Percentiles rank a stretch among this genome's conserved stretches.
These are phyloP conservation scores for Blastocystis sp. DNA, from an alignment of 352 stramenopile genomes.

Conservation along the genomic window DNA sequence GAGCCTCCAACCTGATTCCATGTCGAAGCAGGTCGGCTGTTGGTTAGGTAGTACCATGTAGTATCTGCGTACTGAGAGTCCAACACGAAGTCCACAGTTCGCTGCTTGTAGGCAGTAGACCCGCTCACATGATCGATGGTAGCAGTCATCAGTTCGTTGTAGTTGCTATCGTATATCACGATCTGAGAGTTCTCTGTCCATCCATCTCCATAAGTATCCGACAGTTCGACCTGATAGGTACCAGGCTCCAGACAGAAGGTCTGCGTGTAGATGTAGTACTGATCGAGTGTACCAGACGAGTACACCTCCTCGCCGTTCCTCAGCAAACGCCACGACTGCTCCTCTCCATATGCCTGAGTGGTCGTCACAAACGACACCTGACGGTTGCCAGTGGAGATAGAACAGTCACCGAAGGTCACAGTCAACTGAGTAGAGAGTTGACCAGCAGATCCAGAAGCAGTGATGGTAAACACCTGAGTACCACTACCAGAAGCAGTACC, in stretches of 20 bases:
- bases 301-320: background rate
- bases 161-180: background rate
- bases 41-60: background rate
- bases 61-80: background rate
- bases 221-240: background rate
- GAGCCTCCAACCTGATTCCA: conserved; percentile 8
- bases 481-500: background rate
- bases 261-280: background rate
- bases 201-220: conserved; percentile 48
- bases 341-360: background rate
- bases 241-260: conserved; percentile 40
- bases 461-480: background rate
- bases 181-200: background rate
- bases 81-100: background rate
- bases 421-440: background rate
- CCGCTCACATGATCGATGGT: background rate
- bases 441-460: conserved; percentile 3
- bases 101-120: background rate
- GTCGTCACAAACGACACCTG: background rate
- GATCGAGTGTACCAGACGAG: background rate
- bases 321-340: conserved; percentile 32
- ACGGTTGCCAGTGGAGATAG: background rate
- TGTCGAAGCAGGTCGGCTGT: background rate
- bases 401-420: conserved; percentile 27
- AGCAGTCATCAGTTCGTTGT: background rate